Evolutionary conservation across 2,329 filamentous ascomycete species (phyloP).

Genomic region (Chrysoporthe deuterocubensis): DNA sequence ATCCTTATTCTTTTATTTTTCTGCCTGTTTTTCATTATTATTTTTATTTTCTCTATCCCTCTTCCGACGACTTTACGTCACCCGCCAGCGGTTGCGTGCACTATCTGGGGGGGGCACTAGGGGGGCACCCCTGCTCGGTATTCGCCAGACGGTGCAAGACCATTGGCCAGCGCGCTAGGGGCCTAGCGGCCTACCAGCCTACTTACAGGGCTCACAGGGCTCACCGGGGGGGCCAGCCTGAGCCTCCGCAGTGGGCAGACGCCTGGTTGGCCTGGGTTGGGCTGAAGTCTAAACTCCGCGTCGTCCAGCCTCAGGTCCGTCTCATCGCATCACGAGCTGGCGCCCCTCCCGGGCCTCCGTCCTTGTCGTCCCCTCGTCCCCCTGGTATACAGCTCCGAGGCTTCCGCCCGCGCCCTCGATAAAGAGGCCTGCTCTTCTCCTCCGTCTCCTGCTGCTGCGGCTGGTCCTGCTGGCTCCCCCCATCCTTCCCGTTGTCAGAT

Average conservation of each 20-base stretch:
- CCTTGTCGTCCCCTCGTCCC: background rate
- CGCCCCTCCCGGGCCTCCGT: slow-evolving; percentile 4
- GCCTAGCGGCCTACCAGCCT: no score
- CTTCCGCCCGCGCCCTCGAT: background rate
- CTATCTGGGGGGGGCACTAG: no score
- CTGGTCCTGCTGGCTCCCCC: slow-evolving; percentile 1
- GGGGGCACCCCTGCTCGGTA: slow-evolving; percentile 4
- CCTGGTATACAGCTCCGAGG: background rate
- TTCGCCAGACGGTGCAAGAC: slow-evolving; percentile 12
- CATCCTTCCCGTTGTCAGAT: background rate
- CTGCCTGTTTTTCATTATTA: no score
- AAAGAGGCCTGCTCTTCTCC: background rate
- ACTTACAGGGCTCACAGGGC: no score
- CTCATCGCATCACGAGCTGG: slow-evolving; percentile 14
- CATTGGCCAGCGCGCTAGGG: background rate
- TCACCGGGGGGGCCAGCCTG: no score
- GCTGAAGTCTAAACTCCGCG: background rate
- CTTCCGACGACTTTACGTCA: no score
- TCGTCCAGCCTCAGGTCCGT: slow-evolving; percentile 13
- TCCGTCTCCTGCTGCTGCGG: background rate
- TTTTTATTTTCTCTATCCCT: no score
- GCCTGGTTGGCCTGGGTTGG: no score
- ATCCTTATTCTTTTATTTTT: no score
- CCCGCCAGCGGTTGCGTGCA: no score
- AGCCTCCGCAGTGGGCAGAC: no score